Evolutionary conservation across 2,329 filamentous ascomycete genomes (phyloP).

Genomic region (Curvularia hawaiiensis): DNA sequence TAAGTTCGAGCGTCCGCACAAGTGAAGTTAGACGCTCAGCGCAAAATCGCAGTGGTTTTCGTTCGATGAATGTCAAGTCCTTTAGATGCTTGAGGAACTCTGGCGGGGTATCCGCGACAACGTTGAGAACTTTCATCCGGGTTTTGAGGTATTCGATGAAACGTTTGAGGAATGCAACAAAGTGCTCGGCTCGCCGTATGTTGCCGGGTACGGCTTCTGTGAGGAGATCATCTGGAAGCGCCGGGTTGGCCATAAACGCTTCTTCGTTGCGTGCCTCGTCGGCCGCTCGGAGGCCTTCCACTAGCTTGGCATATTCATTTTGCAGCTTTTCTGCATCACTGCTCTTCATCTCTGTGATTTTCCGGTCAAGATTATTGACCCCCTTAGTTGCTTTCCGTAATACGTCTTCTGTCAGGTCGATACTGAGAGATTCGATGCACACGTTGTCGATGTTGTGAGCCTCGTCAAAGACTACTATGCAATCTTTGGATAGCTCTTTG

Average conservation of each 20-base stretch:
- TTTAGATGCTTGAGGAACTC: constrained; percentile 93
- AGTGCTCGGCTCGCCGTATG: constrained; percentile 93
- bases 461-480: constrained; percentile 98
- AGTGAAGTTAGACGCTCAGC: constrained; percentile 93
- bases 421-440: constrained; percentile 96
- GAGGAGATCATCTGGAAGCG: constrained; percentile 88
- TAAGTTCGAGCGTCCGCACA: constrained; percentile 91
- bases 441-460: constrained; percentile 99
- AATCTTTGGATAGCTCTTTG: constrained; percentile 94
- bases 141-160: constrained; percentile 99
- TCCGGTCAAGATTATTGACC: constrained; percentile 86
- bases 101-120: constrained; percentile 94
- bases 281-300: constrained; percentile 85
- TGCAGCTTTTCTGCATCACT: constrained; percentile 94
- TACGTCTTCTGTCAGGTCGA: constrained; percentile 95
- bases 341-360: constrained; percentile 93
- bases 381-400: constrained; percentile 88
- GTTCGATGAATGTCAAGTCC: constrained; percentile 96
- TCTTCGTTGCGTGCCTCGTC: constrained; percentile 92
- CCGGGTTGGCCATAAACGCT: constrained; percentile 96
- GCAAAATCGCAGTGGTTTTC: constrained; percentile 92
- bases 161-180: constrained; percentile 89
- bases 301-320: constrained; percentile 92
- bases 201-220: constrained; percentile 97
- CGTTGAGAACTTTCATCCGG: constrained; percentile 96